Percentiles rank a stretch among this genome's conserved stretches.
These are phyloP conservation scores for Maudiozyma serrabonitensis DNA, from an alignment of 805 yeast genomes.

Conservation along the genomic window DNA sequence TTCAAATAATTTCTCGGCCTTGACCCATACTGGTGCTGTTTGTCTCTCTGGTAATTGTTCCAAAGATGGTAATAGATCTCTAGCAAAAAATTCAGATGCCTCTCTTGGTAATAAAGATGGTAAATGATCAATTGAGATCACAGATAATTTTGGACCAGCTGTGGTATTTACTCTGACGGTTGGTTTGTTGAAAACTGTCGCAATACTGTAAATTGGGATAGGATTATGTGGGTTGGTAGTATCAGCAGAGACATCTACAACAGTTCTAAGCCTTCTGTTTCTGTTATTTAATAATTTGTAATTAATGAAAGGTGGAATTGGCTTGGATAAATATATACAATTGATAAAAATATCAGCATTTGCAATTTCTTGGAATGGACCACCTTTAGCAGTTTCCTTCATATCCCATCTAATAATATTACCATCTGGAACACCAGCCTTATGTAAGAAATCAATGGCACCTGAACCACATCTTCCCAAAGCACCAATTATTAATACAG, in stretches of 20 bases:
- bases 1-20: constrained; percentile 75
- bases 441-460: constrained; percentile 73
- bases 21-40: constrained; percentile 82
- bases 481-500: constrained; percentile 87
- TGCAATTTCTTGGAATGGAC: constrained; percentile 91
- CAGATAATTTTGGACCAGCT: constrained; percentile 78
- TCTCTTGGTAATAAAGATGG: constrained; percentile 96
- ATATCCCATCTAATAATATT: constrained; percentile 92
- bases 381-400: constrained; percentile 92
- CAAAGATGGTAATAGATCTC: constrained; percentile 82
- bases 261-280: constrained; percentile 74
- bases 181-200: constrained; percentile 86
- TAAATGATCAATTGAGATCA: constrained; percentile 90
- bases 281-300: constrained; percentile 52
- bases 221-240: constrained; percentile 98
- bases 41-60: constrained; percentile 75
- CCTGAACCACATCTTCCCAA: constrained; percentile 98
- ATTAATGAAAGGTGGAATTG: constrained; percentile 87
- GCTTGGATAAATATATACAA: constrained; percentile 88
- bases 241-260: constrained; percentile 97
- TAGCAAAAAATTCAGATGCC: constrained; percentile 84
- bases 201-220: constrained; percentile 82
- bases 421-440: constrained; percentile 79
- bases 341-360: constrained; percentile 82
- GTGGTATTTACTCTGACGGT: constrained; percentile 76